Conservation (phyloP, 2,329 filamentous ascomycete species). For the Fusarium pseudoanthophilum region DNA sequence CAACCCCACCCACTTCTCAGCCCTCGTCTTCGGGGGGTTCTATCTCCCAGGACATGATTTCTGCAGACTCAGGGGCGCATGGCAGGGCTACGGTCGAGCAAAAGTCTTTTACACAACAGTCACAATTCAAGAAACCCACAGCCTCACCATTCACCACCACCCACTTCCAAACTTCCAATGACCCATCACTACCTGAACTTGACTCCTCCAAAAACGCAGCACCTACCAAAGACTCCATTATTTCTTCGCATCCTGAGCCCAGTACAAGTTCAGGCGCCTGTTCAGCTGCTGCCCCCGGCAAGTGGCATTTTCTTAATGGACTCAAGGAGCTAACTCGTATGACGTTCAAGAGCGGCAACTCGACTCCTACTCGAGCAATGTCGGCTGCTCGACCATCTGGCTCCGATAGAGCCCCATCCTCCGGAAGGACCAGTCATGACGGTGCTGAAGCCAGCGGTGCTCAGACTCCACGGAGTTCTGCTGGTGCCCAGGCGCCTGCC, state of each 20-base stretch:
- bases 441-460: constrained; percentile 61
- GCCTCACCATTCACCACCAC: constrained; percentile 44
- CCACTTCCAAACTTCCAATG: constrained; percentile 41
- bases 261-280: constrained; percentile 61
- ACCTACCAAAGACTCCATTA: constrained; percentile 33
- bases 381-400: constrained; percentile 70
- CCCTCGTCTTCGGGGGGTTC: constrained; percentile 53
- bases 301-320: constrained; percentile 73
- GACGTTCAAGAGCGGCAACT: constrained; percentile 87
- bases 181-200: constrained; percentile 38
- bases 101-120: constrained; percentile 34
- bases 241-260: constrained; percentile 49
- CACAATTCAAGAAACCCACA: constrained; percentile 37
- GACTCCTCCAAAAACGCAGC: constrained; percentile 34
- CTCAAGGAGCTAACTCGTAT: constrained; percentile 89
- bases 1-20: constrained; percentile 67
- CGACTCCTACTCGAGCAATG: constrained; percentile 88
- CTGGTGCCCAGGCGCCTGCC: constrained; percentile 72
- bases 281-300: constrained; percentile 54
- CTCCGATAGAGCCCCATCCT: constrained; percentile 55
- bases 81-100: constrained; percentile 37
- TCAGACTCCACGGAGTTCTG: constrained; percentile 59
- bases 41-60: constrained; percentile 44
- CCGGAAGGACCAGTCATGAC: constrained; percentile 53
- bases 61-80: constrained; percentile 40